phyloP scores from a whole-genome alignment of 345 rosid genomes.

The Eutrema japonicum region DNA sequence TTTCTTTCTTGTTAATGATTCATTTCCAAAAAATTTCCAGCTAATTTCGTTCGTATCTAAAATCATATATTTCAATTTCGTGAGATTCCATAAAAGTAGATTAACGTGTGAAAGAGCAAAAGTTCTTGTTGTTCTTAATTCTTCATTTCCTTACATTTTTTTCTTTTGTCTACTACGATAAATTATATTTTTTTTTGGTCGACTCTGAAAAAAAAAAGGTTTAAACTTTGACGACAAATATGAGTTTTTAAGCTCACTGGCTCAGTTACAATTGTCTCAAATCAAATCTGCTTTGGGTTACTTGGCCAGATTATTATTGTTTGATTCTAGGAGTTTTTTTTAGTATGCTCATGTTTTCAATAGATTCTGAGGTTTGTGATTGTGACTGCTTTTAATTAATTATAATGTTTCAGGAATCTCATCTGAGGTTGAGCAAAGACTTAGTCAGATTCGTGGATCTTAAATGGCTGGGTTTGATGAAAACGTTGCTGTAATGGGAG shows the following conservation, averaged over 20 bases:
- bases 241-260: constrained; percentile 6
- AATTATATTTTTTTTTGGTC: not conserved
- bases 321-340: not conserved
- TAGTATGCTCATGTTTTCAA: not conserved
- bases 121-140: constrained; percentile 1
- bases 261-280: constrained; percentile 25
- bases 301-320: not conserved
- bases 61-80: constrained; percentile 13
- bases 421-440: constrained; percentile 8
- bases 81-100: constrained; percentile 21
- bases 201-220: constrained; percentile 5
- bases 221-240: not conserved
- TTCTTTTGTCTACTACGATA: not conserved
- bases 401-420: constrained; percentile 23
- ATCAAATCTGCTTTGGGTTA: not conserved
- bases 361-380: constrained; percentile 15
- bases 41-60: constrained; percentile 20
- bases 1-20: constrained; percentile 20
- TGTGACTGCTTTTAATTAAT: not conserved
- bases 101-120: constrained; percentile 32
- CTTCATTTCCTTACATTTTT: constrained; percentile 24
- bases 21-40: constrained; percentile 21
- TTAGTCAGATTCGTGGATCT: constrained; percentile 28
- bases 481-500: constrained; percentile 73
- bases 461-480: constrained; percentile 76